Base-by-base conservation (phyloP, 2,329 filamentous ascomycete species). In the Pseudovirgaria hyperparasitica region DNA sequence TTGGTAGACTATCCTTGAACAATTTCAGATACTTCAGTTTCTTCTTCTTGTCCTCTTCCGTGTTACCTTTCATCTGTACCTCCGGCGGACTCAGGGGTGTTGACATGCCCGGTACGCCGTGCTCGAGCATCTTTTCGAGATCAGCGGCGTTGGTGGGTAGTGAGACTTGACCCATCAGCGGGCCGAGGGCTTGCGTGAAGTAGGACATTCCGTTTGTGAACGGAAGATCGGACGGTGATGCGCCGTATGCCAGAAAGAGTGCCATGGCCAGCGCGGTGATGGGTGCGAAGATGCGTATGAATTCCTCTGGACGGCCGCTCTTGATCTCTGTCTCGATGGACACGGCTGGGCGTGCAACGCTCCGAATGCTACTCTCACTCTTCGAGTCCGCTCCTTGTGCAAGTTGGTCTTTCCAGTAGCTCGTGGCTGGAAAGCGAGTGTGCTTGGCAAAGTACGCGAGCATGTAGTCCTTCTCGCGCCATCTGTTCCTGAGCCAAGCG, bases 381-480 rank as follows among this genome's bases (percentile, higher is more conserved):
- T 26, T 46, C 39, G 47, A 56, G 35, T 33, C 42, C 9, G 43
- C 42, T 17, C 35, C 43, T 38, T 46, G 46, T 17, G 55, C 55
- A 6, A 59, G 50, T 25, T 52, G 48, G 9, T 54, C 42, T 27
- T 56, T 55, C 52, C 53, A 55, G 20, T 47, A 52, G 15, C 72
- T 61, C 36, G 78, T 76, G 4, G 74, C 65, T 0, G 90, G 90
- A 44, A 96, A 93, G 12, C 76, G 70, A 3, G 80, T 84, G 2
- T 76, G 86, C 11, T 55, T 57, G 19, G 50, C 60, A 49, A 84
- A 96, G 38, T 84, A 70, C 40, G 94, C 85, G 46, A 98, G 71
- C 23, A 94, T 64, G 16, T 73, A 72, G 43, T 98, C 87, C 52
- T 98, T 98, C 50, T 93, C 85, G 26, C 76, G 71, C 90, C 90